Percentiles rank a stretch among this genome's conserved stretches.
Evolutionary conservation across 768 basidiomycete genomes (phyloP).

Genomic region (Rhizopogon salebrosus): DNA sequence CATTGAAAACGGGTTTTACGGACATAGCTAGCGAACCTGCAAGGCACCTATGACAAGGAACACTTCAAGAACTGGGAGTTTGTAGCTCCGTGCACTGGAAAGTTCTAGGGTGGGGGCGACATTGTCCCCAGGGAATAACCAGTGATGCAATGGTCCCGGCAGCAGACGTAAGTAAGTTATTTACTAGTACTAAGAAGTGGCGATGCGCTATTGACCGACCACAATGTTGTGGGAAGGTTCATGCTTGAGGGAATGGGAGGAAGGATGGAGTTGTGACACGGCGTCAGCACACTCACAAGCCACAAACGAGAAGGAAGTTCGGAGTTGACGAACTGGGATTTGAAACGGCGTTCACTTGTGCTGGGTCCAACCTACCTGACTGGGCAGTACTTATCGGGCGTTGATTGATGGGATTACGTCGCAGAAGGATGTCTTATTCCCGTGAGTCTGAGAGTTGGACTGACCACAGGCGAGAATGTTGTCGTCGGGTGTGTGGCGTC

Average conservation of each 20-base stretch:
- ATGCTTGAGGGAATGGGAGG: too few relatives aligned
- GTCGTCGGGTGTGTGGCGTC: too few relatives aligned
- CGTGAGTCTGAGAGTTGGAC: background rate
- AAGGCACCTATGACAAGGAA: background rate
- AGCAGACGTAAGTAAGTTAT: too few relatives aligned
- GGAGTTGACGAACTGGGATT: slow-evolving; percentile 9
- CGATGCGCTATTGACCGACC: too few relatives aligned
- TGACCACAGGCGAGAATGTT: too few relatives aligned
- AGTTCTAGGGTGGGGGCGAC: background rate
- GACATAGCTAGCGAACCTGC: background rate
- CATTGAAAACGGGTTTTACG: slow-evolving; percentile 2
- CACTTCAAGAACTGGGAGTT: too few relatives aligned
- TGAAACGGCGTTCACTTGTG: slow-evolving; percentile 19
- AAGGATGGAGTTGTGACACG: slow-evolving; percentile 1
- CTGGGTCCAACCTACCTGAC: slow-evolving; percentile 3
- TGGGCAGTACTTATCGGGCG: slow-evolving; percentile 1
- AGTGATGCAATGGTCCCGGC: too few relatives aligned
- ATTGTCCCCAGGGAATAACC: too few relatives aligned
- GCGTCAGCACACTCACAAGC: background rate
- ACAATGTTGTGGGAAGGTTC: too few relatives aligned
- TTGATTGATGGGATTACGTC: slow-evolving; percentile 6
- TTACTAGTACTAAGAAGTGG: too few relatives aligned
- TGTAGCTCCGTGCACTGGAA: too few relatives aligned
- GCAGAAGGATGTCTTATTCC: background rate
- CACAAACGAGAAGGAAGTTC: slow-evolving; percentile 1